Evolutionary conservation across 2,329 filamentous ascomycete species (phyloP), one percentile per base, ranked within the genome.

Genomic region (Hysterium pulicare): DNA sequence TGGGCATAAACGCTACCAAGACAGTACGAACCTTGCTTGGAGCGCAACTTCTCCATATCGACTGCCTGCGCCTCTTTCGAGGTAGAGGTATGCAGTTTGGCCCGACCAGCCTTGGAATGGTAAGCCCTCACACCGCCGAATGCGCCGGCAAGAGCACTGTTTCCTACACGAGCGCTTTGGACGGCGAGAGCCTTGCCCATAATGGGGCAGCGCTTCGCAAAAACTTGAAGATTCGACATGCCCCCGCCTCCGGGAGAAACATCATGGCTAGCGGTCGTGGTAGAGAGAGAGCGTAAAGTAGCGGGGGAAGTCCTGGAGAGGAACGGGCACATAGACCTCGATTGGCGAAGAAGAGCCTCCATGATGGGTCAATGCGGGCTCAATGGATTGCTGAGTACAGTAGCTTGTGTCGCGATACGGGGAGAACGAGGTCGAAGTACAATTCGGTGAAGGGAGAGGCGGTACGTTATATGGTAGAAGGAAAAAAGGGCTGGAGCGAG

Each of bases 141-240:
- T 50, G 71, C 72, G 28, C 73, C 72, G 30, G 70, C 68, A 16
- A 76, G 65, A 23, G 68, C 64, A 49, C 61, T 64, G 55, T 71
- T 71, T 53, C 64, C 66, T 47, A 69, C 67, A 59, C 75, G 75
- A 45, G 72, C 70, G 46, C 71, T 73, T 77, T 96, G 91, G 30
- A 96, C 84, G 48, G 89, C 87, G 67, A 98, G 81, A 32, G 93
- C 93, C 78, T 96, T 95, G 69, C 90, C 91, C 93, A 98, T 98
- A 70, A 98, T 86, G 45, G 93, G 93, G 79, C 93, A 98, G 69
- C 91, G 89, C 64, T 90, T 85, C 60, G 89, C 93, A 62, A 95
- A 83, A 55, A 93, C 82, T 76, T 97, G 93, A 60, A 98, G 79
- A 73, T 95, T 97, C 62, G 90, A 95, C 82, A 97, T 95, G 71